These are phyloP conservation scores for Sphaerosporella brunnea DNA, from an alignment of 495 filamentous ascomycete genomes.

Conservation along the genomic window DNA sequence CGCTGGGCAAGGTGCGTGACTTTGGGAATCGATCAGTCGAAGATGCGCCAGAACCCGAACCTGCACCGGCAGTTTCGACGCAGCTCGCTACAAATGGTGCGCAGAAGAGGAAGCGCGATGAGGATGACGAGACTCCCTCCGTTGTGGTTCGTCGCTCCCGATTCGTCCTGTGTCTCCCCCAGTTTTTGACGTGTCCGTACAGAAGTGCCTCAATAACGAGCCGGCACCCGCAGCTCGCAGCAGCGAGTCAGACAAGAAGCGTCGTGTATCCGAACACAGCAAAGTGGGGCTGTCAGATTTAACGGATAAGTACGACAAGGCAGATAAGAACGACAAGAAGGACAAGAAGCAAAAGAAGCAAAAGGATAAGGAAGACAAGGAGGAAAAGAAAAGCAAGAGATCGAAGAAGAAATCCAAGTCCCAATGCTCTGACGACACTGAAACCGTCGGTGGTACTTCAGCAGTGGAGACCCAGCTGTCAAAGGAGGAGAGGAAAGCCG, in stretches of 20 bases:
- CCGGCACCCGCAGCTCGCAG: not conserved
- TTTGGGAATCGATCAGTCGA: not conserved
- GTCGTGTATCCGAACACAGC: not conserved
- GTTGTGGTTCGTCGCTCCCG: not conserved
- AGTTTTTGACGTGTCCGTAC: no score
- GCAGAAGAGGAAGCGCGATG: not conserved
- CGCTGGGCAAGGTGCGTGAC: not conserved
- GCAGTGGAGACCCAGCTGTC: no score
- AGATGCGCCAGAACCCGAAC: not conserved
- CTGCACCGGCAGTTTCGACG: not conserved
- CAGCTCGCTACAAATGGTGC: not conserved
- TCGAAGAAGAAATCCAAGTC: no score
- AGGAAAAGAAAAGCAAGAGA: conserved; percentile 6
- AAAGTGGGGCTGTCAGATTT: no score
- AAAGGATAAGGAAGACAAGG: conserved; percentile 10
- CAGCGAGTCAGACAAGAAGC: not conserved
- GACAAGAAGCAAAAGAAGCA: conserved; percentile 5
- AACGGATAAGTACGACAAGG: conserved; percentile 3
- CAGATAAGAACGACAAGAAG: conserved; percentile 13
- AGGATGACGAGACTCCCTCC: not conserved
- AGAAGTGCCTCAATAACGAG: no score
- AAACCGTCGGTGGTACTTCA: no score
- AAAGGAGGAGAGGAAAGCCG: not conserved
- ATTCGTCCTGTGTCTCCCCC: not conserved
- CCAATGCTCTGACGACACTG: no score